Percentiles rank a stretch among this genome's conserved stretches.
These are phyloP conservation scores for Lachnellula subtilissima DNA, from an alignment of 2,329 filamentous ascomycete genomes.

Conservation along the genomic window DNA sequence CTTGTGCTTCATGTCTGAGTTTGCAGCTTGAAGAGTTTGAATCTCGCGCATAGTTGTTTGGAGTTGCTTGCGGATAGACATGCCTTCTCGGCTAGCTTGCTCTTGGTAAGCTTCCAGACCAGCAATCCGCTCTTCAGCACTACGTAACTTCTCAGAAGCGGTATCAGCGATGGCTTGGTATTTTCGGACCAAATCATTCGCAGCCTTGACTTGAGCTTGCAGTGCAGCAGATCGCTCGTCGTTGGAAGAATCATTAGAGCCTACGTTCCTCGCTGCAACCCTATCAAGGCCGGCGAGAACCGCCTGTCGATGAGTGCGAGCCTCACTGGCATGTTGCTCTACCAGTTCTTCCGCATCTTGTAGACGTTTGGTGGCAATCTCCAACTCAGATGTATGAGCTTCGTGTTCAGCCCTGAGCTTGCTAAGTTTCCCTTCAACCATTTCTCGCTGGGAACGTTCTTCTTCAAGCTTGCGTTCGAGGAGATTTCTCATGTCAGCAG, in stretches of 20 bases:
- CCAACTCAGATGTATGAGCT: conserved; percentile 70
- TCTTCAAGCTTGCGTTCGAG: conserved; percentile 80
- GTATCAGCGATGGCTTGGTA: conserved; percentile 85
- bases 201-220: conserved; percentile 72
- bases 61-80: conserved; percentile 83
- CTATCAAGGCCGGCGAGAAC: conserved; percentile 79
- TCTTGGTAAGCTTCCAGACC: conserved; percentile 96
- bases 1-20: conserved; percentile 76
- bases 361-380: conserved; percentile 66
- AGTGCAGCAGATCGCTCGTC: conserved; percentile 67
- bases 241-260: conserved; percentile 44
- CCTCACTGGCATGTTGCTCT: conserved; percentile 82
- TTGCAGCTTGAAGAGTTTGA: conserved; percentile 74
- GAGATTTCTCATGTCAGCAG: conserved; percentile 68
- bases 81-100: conserved; percentile 88
- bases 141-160: conserved; percentile 82
- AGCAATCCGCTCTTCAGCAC: conserved; percentile 93
- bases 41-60: conserved; percentile 79
- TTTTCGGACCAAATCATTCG: conserved; percentile 76
- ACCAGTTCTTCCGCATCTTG: conserved; percentile 84
- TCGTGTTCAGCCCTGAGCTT: conserved; percentile 82
- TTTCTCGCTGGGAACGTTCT: conserved; percentile 71
- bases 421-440: conserved; percentile 69
- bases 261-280: conserved; percentile 52
- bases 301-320: conserved; percentile 75